These are phyloP conservation scores for Saturnispora gosingensis DNA, from an alignment of 805 yeast species.

Conservation along the genomic window DNA sequence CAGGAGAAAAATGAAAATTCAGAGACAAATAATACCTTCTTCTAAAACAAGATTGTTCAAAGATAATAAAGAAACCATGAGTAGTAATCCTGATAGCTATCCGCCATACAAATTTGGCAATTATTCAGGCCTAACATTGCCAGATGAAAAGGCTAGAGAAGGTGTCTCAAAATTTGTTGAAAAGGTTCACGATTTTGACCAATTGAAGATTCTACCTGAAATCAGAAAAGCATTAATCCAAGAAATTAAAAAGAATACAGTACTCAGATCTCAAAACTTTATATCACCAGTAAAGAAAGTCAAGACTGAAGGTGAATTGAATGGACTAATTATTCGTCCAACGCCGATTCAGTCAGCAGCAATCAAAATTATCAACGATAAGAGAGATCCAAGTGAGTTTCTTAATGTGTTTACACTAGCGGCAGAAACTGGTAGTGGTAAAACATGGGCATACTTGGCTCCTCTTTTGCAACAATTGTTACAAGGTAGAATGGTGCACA, in stretches of 20 bases:
- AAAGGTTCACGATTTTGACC: slow-evolving; percentile 55
- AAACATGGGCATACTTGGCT: slow-evolving; percentile 83
- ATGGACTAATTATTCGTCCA: slow-evolving; percentile 40
- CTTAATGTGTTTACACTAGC: slow-evolving; percentile 69
- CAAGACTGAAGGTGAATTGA: slow-evolving; percentile 26
- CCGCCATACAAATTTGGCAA: slow-evolving; percentile 37
- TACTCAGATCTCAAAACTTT: slow-evolving; percentile 29
- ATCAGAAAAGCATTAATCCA: slow-evolving; percentile 52
- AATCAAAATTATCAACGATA: slow-evolving; percentile 44
- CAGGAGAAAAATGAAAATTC: slow-evolving; percentile 7
- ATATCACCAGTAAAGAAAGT: slow-evolving; percentile 21
- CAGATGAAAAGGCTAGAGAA: slow-evolving; percentile 27
- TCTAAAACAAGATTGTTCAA: slow-evolving; percentile 1
- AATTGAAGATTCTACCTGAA: slow-evolving; percentile 55
- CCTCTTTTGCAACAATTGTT: slow-evolving; percentile 64
- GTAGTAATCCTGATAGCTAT: slow-evolving; percentile 10
- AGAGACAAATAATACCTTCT: slow-evolving; percentile 14
- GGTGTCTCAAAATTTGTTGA: slow-evolving; percentile 33
- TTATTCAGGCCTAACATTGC: slow-evolving; percentile 38
- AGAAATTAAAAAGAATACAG: slow-evolving; percentile 42
- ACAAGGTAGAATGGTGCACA: slow-evolving; percentile 38
- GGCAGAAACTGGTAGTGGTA: slow-evolving; percentile 96
- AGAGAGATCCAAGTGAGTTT: slow-evolving; percentile 27
- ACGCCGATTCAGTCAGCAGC: slow-evolving; percentile 81
- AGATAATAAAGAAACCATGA: background rate